phyloP scores from a whole-genome alignment of 225 moss, liverwort and hornwort genomes.

The Thuidium tamariscinum region DNA sequence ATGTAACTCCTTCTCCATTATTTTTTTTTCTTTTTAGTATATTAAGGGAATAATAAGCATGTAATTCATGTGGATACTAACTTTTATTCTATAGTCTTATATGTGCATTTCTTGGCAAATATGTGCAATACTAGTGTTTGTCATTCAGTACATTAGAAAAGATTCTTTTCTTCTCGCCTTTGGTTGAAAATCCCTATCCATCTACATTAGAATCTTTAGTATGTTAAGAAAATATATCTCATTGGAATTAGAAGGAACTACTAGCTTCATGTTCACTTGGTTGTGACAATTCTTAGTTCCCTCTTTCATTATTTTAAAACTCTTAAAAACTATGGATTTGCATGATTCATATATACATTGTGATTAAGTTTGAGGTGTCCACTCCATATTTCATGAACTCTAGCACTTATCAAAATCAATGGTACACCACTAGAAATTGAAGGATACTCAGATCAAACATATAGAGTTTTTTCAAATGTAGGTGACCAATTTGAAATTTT shows the following conservation, averaged over 20 bases:
- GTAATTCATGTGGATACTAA: neutral
- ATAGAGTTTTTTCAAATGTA: neutral
- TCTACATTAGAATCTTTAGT: neutral
- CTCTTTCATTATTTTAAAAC: neutral
- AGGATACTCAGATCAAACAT: neutral
- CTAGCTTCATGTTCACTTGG: neutral
- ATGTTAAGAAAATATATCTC: neutral
- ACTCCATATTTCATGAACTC: neutral
- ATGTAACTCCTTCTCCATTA: accelerated
- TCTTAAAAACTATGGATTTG: neutral
- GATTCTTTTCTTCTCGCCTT: neutral
- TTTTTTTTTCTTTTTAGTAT: neutral
- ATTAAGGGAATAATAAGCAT: neutral
- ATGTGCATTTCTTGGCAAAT: neutral
- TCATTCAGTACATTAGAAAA: neutral
- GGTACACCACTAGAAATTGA: neutral
- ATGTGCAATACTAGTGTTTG: accelerated
- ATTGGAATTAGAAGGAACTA: accelerated
- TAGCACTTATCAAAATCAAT: neutral
- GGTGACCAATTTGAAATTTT: neutral
- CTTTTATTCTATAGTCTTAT: neutral
- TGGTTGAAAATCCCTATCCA: neutral
- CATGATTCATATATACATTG: neutral
- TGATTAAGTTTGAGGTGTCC: neutral
- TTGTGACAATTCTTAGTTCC: accelerated